Base-by-base conservation (phyloP, 805 yeast genomes). In the Ogataea parapolymorpha region DNA sequence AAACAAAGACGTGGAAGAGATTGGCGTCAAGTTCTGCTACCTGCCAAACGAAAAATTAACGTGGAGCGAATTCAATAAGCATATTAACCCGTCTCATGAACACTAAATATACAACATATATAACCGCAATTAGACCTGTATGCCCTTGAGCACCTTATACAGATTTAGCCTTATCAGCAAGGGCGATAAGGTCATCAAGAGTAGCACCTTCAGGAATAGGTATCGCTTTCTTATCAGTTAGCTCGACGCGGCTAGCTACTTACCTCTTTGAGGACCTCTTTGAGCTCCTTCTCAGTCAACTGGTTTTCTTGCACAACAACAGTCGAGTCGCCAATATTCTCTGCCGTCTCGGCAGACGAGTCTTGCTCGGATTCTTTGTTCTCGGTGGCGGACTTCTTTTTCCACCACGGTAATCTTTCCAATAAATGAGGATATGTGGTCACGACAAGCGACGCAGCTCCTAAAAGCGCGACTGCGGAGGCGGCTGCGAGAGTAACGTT, bases 1-100 rank as follows among this genome's bases (percentile, higher is more conserved):
- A 48, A 88, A 88, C 55, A 72, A 65, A 46, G 96, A 88, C 51
- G 95, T 88, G 4, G 82, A 77, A 53, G 53, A 61, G 17, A 70
- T 84, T 12, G 89, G 89, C 4, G 87, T 86, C 20, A 72, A 75
- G 38, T 88, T 88, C 60, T 76, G 78, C 12, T 75, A 79, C 55
- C 75, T 88, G 7, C 67, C 67, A 6, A 76, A 80, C 52, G 82
- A 81, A 31, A 65, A 66, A 0, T 69, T 83, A 25, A 77, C 80
- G 1, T 70, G 80, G 70, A 52, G 63, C 14, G 54, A 76, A n/a
- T 81, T 77, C 49, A 30, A 31, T 7, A 31, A 25, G 14, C 41
- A 37, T 32, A 32, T 31, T 3, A 32, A 32, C 18, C 26, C 35
- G 27, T 14, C 14, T 26, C 22, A 15, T 33, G 37, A 32, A 24